Conservation (phyloP, 2,329 filamentous ascomycete genomes). For the Fusarium sp. region DNA sequence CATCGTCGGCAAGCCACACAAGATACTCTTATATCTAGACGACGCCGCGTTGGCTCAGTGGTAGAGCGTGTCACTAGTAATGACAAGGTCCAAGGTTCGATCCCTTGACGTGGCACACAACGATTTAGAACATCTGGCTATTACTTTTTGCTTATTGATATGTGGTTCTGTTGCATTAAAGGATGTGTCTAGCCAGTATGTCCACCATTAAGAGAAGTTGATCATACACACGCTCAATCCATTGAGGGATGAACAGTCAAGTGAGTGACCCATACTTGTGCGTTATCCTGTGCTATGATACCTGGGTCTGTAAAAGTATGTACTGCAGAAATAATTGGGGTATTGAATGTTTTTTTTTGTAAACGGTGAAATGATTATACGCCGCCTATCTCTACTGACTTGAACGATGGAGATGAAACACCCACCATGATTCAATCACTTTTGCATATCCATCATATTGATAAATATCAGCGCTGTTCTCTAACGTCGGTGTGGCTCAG, state of each 20-base stretch:
- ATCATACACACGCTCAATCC: not conserved
- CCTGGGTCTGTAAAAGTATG: too few relatives aligned
- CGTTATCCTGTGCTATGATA: too few relatives aligned
- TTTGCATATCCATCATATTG: rapidly evolving
- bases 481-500: conserved; percentile 8
- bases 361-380: too few relatives aligned
- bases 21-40: not conserved
- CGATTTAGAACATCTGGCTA: not conserved
- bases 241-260: too few relatives aligned
- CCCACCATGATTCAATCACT: not conserved
- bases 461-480: rapidly evolving
- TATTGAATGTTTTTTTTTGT: too few relatives aligned
- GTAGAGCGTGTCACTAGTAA: conserved; percentile 10
- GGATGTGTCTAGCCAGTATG: not conserved
- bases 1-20: not conserved
- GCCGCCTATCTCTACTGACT: too few relatives aligned
- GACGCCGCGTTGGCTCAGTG: conserved; percentile 4
- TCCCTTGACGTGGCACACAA: not conserved
- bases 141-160: not conserved
- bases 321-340: too few relatives aligned
- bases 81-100: conserved; percentile 3
- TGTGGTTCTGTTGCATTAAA: not conserved
- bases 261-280: too few relatives aligned
- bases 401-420: too few relatives aligned
- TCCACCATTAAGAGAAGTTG: not conserved